A percentile compares a stretch with the other conserved stretches of the same genome.
Conservation (phyloP, 1,284 basidiomycete genomes). For the Sporisorium iseilematis-ciliati region DNA sequence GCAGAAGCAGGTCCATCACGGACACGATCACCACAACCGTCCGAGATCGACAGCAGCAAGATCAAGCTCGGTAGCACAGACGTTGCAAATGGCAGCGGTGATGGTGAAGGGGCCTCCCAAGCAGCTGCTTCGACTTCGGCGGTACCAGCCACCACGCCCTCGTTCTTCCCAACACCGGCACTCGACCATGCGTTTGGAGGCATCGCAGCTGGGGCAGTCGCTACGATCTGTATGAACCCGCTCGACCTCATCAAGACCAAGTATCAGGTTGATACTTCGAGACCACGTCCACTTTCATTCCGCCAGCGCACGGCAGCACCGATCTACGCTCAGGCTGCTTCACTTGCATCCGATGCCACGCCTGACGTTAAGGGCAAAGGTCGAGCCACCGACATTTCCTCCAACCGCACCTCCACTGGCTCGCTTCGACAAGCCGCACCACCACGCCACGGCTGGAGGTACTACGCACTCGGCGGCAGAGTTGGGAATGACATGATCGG, state of each 20-base stretch:
- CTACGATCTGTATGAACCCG: conserved; percentile 97
- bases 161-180: conserved; percentile 64
- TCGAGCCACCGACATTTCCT: conserved; percentile 11
- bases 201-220: conserved; percentile 89
- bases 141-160: conserved; percentile 12
- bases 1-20: conserved; percentile 31
- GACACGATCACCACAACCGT: background rate
- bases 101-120: conserved; percentile 23
- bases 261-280: conserved; percentile 78
- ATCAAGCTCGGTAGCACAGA: conserved; percentile 18
- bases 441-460: conserved; percentile 37
- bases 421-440: conserved; percentile 9
- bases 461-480: conserved; percentile 56
- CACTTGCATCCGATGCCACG: conserved; percentile 6
- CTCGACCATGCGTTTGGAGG: conserved; percentile 93
- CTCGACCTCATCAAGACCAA: conserved; percentile 96
- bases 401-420: conserved; percentile 7
- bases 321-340: conserved; percentile 11
- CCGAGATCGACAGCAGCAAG: conserved; percentile 6
- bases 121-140: conserved; percentile 13
- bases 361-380: conserved; percentile 40
- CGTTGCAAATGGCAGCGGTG: conserved; percentile 25
- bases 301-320: conserved; percentile 11
- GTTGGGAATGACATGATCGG: conserved; percentile 79
- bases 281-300: conserved; percentile 31